phyloP scores from a whole-genome alignment of 805 yeast species.

The Vanderwaltozyma verrucispora region DNA sequence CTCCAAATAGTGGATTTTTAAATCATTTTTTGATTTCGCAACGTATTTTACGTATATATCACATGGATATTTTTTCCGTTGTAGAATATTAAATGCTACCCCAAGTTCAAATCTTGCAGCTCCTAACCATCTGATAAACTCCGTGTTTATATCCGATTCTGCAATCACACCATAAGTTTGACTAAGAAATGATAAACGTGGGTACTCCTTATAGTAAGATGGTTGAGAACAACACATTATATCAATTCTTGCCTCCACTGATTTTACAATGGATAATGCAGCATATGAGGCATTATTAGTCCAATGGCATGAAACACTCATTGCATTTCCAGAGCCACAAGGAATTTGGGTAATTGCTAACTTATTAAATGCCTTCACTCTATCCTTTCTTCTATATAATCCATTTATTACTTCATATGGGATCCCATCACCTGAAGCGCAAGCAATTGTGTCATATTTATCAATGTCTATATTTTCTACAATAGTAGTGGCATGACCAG shows the following conservation, averaged over 20 bases:
- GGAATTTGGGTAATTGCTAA: slow-evolving; percentile 77
- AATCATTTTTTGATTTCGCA: slow-evolving; percentile 42
- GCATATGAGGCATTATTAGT: slow-evolving; percentile 59
- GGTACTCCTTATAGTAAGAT: slow-evolving; percentile 22
- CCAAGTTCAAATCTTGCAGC: slow-evolving; percentile 79
- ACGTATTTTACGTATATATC: slow-evolving; percentile 61
- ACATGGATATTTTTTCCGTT: slow-evolving; percentile 67
- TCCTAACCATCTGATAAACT: slow-evolving; percentile 80
- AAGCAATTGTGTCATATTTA: slow-evolving; percentile 66
- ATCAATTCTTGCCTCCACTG: slow-evolving; percentile 55
- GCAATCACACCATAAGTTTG: slow-evolving; percentile 90
- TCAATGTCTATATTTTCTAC: slow-evolving; percentile 44
- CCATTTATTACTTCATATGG: slow-evolving; percentile 95
- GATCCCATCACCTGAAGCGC: slow-evolving; percentile 95
- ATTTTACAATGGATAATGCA: slow-evolving; percentile 63
- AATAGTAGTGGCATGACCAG: slow-evolving; percentile 68
- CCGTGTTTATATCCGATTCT: slow-evolving; percentile 90
- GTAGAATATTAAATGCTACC: slow-evolving; percentile 49
- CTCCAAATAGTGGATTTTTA: slow-evolving; percentile 36
- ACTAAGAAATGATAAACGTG: slow-evolving; percentile 63
- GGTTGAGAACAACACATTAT: slow-evolving; percentile 70
- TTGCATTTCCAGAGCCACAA: slow-evolving; percentile 94
- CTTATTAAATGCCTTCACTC: slow-evolving; percentile 50
- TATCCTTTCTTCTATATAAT: slow-evolving; percentile 55
- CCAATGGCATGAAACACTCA: slow-evolving; percentile 74